Base-by-base conservation (phyloP, 2,329 filamentous ascomycete genomes). In the Sporothrix globosa region DNA sequence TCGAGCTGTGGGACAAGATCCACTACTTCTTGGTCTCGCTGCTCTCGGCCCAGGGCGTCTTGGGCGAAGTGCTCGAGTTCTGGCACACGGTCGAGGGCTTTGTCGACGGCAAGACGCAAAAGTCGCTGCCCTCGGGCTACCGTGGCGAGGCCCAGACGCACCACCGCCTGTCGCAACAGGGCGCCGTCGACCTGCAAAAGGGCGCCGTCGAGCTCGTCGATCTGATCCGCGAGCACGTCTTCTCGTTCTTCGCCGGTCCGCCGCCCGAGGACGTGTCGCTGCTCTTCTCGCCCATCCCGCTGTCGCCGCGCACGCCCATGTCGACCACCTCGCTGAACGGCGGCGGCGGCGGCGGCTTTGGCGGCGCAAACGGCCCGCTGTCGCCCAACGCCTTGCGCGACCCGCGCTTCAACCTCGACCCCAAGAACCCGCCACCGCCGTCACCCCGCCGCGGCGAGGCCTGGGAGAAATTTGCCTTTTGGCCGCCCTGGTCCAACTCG, bases 401-500 rank as follows among this genome's bases (percentile, higher is more conserved):
- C 74, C 89, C 91, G 60, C 88, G 91, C 1, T 95, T 97, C 80
- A 91, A 90, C 69, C 88, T 97, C 72, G 93, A 97, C 76, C 84
- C 88, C 0, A 91, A 87, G 76, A 93, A 92, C 73, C 83, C 92
- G 2, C 94, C 93, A 1, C 88, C 90, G 13, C 89, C 90, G 1
- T 92, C 91, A 0, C 92, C 93, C 0, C 92, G 86, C 75, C 87
- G 87, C 58, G 95, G 94, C 6, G 93, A 97, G 75, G 83, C 90
- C 0, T 98, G 93, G 93, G 96, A 98, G 77, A 91, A 95, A 81
- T 88, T 96, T 79, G 95, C 94, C 0, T 99, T 98, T 80, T 98
- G 95, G 94, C 94, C 95, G 4, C 96, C 95, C 0, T 91, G 92
- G 81, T 92, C 93, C 1, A 98, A 97, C 77, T 94, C 94, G 0